phyloP scores from a whole-genome alignment of 768 basidiomycete genomes.

The Naganishia vaughanmartiniae region DNA sequence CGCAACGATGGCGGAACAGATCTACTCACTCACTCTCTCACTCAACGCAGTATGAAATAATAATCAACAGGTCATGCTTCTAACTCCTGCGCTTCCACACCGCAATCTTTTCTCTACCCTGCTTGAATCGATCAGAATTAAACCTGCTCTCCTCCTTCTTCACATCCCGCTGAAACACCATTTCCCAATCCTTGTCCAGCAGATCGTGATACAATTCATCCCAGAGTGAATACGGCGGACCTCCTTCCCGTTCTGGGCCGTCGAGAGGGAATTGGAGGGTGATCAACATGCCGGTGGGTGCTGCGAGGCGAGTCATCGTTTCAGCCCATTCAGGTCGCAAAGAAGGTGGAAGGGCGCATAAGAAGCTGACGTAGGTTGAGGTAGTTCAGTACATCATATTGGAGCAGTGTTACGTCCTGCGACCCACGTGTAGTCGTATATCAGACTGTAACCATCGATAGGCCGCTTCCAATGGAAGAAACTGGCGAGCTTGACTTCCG shows the following conservation, averaged over 20 bases:
- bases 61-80: neutral
- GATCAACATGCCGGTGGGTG: conserved; percentile 33
- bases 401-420: neutral
- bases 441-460: conserved; percentile 38
- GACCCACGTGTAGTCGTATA: conserved; percentile 47
- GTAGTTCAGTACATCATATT: neutral
- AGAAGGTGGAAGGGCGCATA: conserved; percentile 43
- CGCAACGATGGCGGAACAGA: neutral
- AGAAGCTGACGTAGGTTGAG: conserved; percentile 38
- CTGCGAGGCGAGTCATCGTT: conserved; percentile 33
- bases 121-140: neutral
- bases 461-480: conserved; percentile 38
- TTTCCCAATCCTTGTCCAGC: conserved; percentile 41
- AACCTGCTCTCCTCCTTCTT: conserved; percentile 29
- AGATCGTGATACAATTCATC: conserved; percentile 42
- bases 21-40: neutral
- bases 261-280: conserved; percentile 47
- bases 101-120: conserved; percentile 25
- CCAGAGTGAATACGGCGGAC: conserved; percentile 41
- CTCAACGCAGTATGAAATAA: neutral
- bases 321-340: conserved; percentile 37
- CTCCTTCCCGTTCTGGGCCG: conserved; percentile 24
- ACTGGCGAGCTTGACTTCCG: conserved; percentile 33
- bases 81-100: conserved; percentile 21
- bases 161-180: conserved; percentile 35